A percentile compares a stretch with the other conserved stretches of the same genome.
These are phyloP conservation scores for Apiospora aurea DNA, from an alignment of 2,329 filamentous ascomycete species.

Conservation along the genomic window DNA sequence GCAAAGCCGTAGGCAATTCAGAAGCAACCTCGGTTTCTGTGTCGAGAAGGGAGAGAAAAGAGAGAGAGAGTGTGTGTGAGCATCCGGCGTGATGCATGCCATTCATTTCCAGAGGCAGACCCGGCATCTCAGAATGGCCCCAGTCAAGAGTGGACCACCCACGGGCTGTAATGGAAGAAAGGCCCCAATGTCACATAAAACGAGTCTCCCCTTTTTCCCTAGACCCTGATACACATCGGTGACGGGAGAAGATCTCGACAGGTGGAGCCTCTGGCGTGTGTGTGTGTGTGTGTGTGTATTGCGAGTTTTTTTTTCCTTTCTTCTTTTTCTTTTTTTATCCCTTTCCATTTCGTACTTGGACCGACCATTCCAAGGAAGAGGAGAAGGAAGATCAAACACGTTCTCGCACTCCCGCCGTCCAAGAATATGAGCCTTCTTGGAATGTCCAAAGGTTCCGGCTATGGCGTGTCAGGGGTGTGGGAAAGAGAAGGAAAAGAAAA, in stretches of 20 bases:
- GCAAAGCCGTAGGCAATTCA: not conserved
- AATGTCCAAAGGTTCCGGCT: not conserved
- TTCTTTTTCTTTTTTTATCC: too few species aligned
- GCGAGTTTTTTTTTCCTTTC: too few species aligned
- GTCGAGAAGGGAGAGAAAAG: not conserved
- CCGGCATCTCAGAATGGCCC: constrained; percentile 19
- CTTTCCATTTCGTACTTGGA: not conserved
- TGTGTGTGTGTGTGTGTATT: not conserved
- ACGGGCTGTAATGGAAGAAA: not conserved
- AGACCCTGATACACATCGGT: constrained; percentile 9
- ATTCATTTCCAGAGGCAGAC: constrained; percentile 1
- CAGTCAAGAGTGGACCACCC: not conserved
- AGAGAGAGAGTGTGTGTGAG: not conserved
- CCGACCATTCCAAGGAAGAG: not conserved
- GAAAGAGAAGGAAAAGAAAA: not conserved
- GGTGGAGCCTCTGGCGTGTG: not conserved
- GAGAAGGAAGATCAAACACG: constrained; percentile 19
- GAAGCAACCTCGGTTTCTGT: not conserved
- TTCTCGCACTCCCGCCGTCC: constrained; percentile 13
- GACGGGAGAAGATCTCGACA: constrained; percentile 20
- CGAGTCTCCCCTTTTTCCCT: not conserved
- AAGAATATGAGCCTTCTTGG: not conserved
- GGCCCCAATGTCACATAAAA: constrained; percentile 20
- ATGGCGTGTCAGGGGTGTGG: not conserved
- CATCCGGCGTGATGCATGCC: constrained; percentile 3